phyloP scores from a whole-genome alignment of 495 filamentous ascomycete species.

The Hyaloscypha finlandica region DNA sequence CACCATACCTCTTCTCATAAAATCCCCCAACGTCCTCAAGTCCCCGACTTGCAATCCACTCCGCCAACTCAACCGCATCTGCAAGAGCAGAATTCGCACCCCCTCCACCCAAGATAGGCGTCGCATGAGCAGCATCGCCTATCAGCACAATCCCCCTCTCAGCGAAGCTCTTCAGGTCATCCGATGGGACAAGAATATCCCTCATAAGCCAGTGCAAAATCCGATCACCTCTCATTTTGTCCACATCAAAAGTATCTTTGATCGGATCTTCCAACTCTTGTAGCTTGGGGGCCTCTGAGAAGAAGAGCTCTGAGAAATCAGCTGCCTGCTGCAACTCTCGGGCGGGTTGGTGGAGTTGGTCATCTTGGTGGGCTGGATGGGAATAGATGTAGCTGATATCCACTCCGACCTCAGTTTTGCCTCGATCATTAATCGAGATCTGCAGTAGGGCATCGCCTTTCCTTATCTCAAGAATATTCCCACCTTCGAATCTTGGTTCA shows the following conservation, averaged over 20 bases:
- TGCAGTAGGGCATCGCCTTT: conserved; percentile 31
- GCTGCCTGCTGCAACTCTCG: background rate
- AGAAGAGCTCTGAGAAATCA: conserved; percentile 24
- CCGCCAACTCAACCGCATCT: conserved; percentile 42
- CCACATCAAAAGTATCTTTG: conserved; percentile 36
- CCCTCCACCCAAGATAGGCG: conserved; percentile 44
- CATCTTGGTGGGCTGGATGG: background rate
- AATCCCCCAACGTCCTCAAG: conserved; percentile 24
- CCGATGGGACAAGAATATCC: conserved; percentile 18
- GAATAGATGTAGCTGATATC: conserved; percentile 13
- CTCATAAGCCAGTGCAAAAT: conserved; percentile 49
- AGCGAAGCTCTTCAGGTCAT: conserved; percentile 32
- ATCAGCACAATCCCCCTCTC: conserved; percentile 35
- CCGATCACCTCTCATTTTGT: conserved; percentile 35
- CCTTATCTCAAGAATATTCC: background rate
- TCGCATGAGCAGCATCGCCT: conserved; percentile 44
- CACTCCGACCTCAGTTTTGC: background rate
- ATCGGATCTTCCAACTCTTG: conserved; percentile 34
- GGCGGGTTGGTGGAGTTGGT: background rate
- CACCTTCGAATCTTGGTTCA: background rate
- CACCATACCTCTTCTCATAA: conserved; percentile 31
- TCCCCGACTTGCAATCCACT: conserved; percentile 32
- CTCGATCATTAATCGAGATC: conserved; percentile 30
- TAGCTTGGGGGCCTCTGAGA: background rate
- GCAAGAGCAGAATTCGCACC: conserved; percentile 43